These are phyloP conservation scores for Termitomyces sp. DNA, from an alignment of 768 basidiomycete species.

Conservation along the genomic window DNA sequence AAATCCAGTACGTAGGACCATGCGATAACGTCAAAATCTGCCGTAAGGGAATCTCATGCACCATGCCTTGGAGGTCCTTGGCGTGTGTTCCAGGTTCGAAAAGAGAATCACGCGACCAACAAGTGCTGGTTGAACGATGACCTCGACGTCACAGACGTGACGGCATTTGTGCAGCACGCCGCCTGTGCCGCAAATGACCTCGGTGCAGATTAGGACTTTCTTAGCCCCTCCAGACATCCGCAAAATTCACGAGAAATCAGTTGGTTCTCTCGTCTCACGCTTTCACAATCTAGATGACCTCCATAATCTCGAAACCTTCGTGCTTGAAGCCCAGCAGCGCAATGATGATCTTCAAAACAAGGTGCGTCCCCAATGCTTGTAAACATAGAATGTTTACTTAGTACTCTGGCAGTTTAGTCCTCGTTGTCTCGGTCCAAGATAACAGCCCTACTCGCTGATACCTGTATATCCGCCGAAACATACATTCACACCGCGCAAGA, in stretches of 20 bases:
- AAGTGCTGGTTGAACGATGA: too few relatives aligned
- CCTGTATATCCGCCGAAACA: conserved; percentile 38
- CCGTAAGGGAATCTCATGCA: neutral
- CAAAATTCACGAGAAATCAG: conserved; percentile 28
- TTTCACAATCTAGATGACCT: conserved; percentile 49
- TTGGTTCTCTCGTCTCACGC: conserved; percentile 35
- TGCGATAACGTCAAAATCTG: neutral
- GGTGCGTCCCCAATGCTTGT: conserved; percentile 31
- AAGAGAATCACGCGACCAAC: too few relatives aligned
- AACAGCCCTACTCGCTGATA: conserved; percentile 39
- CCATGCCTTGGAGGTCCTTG: too few relatives aligned
- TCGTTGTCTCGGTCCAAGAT: conserved; percentile 43
- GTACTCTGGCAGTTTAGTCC: conserved; percentile 49
- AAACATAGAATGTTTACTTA: conserved; percentile 22
- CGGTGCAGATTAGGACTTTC: conserved; percentile 37
- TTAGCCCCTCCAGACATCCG: conserved; percentile 40
- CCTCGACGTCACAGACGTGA: neutral
- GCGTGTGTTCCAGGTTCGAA: too few relatives aligned
- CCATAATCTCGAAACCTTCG: conserved; percentile 34
- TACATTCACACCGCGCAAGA: conserved; percentile 64
- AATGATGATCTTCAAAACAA: conserved; percentile 35
- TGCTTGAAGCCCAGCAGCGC: conserved; percentile 35
- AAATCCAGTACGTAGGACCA: neutral
- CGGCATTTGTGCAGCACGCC: conserved; percentile 2
- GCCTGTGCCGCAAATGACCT: conserved; percentile 9